phyloP scores from a whole-genome alignment of 352 stramenopile species.

The Pythium vanterpoolii region DNA sequence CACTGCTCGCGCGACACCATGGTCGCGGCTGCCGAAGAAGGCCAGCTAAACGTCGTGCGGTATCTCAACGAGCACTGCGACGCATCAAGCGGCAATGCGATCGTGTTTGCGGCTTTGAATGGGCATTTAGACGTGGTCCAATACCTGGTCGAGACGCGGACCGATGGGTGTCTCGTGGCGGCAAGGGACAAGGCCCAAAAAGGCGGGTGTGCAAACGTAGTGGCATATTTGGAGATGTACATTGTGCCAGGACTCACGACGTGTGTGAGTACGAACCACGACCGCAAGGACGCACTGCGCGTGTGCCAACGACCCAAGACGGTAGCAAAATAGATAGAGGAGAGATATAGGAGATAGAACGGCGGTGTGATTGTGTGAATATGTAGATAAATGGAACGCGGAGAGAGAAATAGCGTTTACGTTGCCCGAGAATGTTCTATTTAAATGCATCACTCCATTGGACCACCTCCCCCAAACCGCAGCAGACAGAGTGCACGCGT shows the following conservation, averaged over 20 bases:
- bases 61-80: slow-evolving; percentile 14
- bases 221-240: slow-evolving; percentile 1
- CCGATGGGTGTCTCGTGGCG: slow-evolving; percentile 13
- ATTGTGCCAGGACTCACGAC: slow-evolving; percentile 1
- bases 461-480: too few relatives aligned
- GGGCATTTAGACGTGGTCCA: slow-evolving; percentile 24
- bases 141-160: slow-evolving; percentile 18
- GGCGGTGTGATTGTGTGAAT: background rate
- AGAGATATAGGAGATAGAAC: background rate
- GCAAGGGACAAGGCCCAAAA: slow-evolving; percentile 18
- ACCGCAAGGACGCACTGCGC: slow-evolving; percentile 1
- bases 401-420: too few relatives aligned
- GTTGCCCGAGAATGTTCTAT: too few relatives aligned
- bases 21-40: slow-evolving; percentile 16
- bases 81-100: slow-evolving; percentile 14
- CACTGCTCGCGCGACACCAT: slow-evolving; percentile 19
- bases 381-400: background rate
- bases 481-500: too few relatives aligned
- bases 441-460: too few relatives aligned
- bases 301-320: background rate
- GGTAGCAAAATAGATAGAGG: background rate
- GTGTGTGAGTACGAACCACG: slow-evolving; percentile 10
- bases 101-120: slow-evolving; percentile 23
- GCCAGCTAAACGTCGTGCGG: slow-evolving; percentile 12
- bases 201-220: background rate